Conservation (phyloP, 2,329 filamentous ascomycete genomes). For the Colletotrichum shisoi region DNA sequence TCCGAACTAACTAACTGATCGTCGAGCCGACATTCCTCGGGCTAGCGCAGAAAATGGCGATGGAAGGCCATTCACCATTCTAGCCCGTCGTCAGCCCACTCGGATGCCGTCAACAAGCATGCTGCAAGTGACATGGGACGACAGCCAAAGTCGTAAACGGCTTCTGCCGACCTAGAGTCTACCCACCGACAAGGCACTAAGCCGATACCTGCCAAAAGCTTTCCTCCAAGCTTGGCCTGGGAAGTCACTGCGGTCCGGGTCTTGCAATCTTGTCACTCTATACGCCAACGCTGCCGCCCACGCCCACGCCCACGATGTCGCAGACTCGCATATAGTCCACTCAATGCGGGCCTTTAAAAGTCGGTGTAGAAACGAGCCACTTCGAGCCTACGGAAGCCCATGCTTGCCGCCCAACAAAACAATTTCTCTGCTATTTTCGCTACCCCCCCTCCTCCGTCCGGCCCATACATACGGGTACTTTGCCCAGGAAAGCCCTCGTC, state of each 20-base stretch:
- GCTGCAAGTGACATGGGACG: conserved; percentile 38
- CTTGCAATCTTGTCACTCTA: conserved; percentile 20
- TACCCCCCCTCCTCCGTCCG: background rate
- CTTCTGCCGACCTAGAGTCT: conserved; percentile 5
- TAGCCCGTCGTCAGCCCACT: conserved; percentile 28
- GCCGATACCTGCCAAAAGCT: conserved; percentile 17
- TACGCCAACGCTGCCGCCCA: conserved; percentile 29
- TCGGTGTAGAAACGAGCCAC: conserved; percentile 40
- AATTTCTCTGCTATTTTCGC: conserved; percentile 27
- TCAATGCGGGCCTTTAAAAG: conserved; percentile 40
- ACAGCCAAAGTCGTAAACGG: conserved; percentile 25
- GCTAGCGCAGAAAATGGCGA: conserved; percentile 28
- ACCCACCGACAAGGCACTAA: conserved; percentile 12
- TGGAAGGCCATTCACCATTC: conserved; percentile 31
- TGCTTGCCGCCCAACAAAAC: conserved; percentile 37
- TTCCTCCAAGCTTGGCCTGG: conserved; percentile 7
- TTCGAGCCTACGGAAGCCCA: conserved; percentile 26
- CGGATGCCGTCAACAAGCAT: conserved; percentile 33
- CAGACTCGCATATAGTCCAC: conserved; percentile 38
- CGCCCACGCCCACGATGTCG: conserved; percentile 31
- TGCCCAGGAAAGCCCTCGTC: conserved; percentile 15
- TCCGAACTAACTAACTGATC: conserved; percentile 34
- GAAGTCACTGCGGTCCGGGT: conserved; percentile 28
- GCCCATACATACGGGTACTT: background rate
- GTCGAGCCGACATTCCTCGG: conserved; percentile 31